Evolutionary conservation across 768 basidiomycete species (phyloP), one percentile per base, ranked within the genome.

Genomic region (Phylloporus arenicola): DNA sequence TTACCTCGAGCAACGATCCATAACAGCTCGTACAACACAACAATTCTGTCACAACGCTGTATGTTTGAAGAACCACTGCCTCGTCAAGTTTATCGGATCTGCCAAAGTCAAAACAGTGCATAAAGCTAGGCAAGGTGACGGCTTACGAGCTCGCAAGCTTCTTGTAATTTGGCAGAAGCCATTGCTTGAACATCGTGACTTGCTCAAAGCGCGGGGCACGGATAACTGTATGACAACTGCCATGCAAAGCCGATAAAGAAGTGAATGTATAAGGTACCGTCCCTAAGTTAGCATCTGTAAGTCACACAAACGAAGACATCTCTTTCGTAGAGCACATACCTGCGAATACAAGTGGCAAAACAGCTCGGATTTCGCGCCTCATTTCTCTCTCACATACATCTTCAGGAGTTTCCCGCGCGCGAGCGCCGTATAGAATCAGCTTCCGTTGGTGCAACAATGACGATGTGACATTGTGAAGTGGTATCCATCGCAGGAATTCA

Each of bases 141-240:
- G 60, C 71, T 51, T 57, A 86, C 86, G 68, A 72, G 9, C 69
- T 51, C 12, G 84, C 68, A 49, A 74, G 68, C 54, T 78, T 81
- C 55, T 76, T 76, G 37, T 86, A 72, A 22, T 81, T 70, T 3
- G 88, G 89, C n/a, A 88, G 63, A 29, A 92, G 70, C 89, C 89
- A 92, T 43, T 81, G 77, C 48, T 73, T 75, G 48, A 89, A 76
- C 9, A 78, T 79, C 57, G 83, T 74, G 33, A 87, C 79, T 68
- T 90, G 87, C 55, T 90, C 86, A 54, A 81, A 90, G 19, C 85
- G 79, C 20, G 86, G 74, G 3, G 86, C 82, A 4, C 65, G 65
- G 27, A 81, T 59, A 38, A 84, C 60, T 4, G 68, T 70, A 9
- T 58, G 64, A 61, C 83, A 86, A 24, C 65, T 70, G 14, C 61